phyloP scores from a whole-genome alignment of 495 filamentous ascomycete genomes.

The Aspergillus sclerotiicarbonarius region DNA sequence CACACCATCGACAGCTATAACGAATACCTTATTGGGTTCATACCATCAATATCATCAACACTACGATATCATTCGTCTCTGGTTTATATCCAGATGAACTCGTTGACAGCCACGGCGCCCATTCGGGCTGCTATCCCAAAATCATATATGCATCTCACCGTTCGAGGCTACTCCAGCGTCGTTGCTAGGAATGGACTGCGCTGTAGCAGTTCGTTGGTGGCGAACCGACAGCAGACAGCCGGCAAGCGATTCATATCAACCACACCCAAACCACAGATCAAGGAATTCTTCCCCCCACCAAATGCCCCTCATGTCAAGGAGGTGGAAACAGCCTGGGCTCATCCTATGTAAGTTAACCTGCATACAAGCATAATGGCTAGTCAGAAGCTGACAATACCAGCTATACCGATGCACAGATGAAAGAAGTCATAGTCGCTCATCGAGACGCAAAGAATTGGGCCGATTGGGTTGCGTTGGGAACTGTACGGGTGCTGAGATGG shows the following conservation, averaged over 20 bases:
- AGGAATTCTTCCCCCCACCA: constrained; percentile 42
- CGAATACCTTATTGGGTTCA: background rate
- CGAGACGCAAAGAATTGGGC: constrained; percentile 64
- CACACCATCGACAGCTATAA: background rate
- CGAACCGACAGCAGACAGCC: constrained; percentile 12
- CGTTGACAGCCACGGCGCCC: constrained; percentile 30
- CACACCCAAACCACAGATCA: constrained; percentile 32
- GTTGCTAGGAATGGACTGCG: constrained; percentile 22
- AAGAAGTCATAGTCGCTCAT: constrained; percentile 60
- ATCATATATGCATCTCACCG: constrained; percentile 25
- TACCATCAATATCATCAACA: background rate
- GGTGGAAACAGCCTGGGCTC: constrained; percentile 37
- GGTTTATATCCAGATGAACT: constrained; percentile 20
- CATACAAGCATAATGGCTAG: background rate
- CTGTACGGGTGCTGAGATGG: constrained; percentile 63
- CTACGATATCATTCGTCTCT: background rate
- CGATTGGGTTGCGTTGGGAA: constrained; percentile 62
- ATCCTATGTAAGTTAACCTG: constrained; percentile 40
- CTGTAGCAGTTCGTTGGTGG: constrained; percentile 17
- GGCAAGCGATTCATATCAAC: constrained; percentile 39
- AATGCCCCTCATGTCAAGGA: constrained; percentile 35
- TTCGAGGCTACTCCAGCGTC: constrained; percentile 27
- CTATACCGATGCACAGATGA: constrained; percentile 65
- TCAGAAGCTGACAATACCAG: constrained; percentile 28
- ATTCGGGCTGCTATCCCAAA: constrained; percentile 31